Base-by-base conservation (phyloP, 139 green algal genomes). In the Eudorina sp. region DNA sequence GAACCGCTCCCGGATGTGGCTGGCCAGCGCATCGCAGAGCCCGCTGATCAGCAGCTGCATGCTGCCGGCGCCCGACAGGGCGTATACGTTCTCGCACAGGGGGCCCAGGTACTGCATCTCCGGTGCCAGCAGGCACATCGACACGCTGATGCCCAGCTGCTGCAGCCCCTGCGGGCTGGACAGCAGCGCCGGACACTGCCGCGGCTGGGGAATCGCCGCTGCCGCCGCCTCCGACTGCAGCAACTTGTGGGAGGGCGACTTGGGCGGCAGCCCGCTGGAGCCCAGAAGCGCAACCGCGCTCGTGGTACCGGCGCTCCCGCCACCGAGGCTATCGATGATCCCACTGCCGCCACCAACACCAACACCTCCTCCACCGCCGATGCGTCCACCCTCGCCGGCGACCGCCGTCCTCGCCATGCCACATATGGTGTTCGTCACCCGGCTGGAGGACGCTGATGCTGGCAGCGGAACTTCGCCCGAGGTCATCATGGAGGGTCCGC, bases 1-100 rank as follows among this genome's bases (percentile, higher is more conserved):
- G 29, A 74, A 85, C 9, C 40, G 38, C 38, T 74, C n/a, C 40
- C 55, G 78, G 8, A 74, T 62, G 8, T 74, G 38, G 8, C 0
- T 2, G 3, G 21, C 38, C 11, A 85, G 31, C 6, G 27, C 78
- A 31, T 74, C 38, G 78, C 78, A 85, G 7, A 85, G 38, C 16
- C 7, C 53, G 14, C 78, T 55, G 4, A 74, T 25, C 4, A 85
- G 55, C 38, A 58, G 55, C 40, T 85, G 78, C 55, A 85, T 74
- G 78, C 55, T 60, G 78, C 40, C 18, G 55, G 78, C 40, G 3
- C 38, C 23, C 25, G 38, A 41, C 38, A 85, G 78, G 55, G 36
- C 19, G 40, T 3, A 25, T 25, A 74, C 23, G 78, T 55, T 38
- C 5, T 58, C 38, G 55, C 8, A 29, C 40, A 85, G 38, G 1